These are phyloP conservation scores for Ormosia emarginata DNA, from an alignment of 306 rosid species.

Conservation along the genomic window DNA sequence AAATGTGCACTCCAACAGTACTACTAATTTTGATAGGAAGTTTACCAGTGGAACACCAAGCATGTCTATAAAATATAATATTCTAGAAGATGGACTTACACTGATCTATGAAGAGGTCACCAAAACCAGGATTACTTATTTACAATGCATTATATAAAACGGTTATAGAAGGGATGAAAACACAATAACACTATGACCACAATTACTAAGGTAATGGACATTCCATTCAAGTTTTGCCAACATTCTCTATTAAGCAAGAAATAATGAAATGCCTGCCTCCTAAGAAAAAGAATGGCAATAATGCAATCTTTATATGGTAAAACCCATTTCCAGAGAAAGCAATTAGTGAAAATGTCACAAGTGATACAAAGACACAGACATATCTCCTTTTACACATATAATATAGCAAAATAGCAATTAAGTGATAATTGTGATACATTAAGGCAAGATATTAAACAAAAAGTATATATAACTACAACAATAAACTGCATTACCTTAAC, in stretches of 20 bases:
- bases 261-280: not conserved
- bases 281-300: not conserved
- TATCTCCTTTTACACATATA: not conserved
- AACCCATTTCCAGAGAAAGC: conserved; percentile 1
- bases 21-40: not conserved
- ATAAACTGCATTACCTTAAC: conserved; percentile 60
- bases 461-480: not conserved
- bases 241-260: not conserved
- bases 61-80: not conserved
- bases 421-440: not conserved
- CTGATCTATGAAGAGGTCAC: not conserved
- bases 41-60: not conserved
- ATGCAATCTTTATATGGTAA: not conserved
- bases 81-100: not conserved
- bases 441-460: not conserved
- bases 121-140: conserved; percentile 6
- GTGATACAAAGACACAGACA: not conserved
- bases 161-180: not conserved
- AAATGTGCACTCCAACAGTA: not conserved
- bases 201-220: not conserved
- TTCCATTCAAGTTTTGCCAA: not conserved
- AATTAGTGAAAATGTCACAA: not conserved
- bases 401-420: not conserved
- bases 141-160: not conserved
- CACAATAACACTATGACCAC: not conserved